Base-by-base conservation (phyloP, 202 grass and related monocot genomes). In the Cymbopogon flexuosus region DNA sequence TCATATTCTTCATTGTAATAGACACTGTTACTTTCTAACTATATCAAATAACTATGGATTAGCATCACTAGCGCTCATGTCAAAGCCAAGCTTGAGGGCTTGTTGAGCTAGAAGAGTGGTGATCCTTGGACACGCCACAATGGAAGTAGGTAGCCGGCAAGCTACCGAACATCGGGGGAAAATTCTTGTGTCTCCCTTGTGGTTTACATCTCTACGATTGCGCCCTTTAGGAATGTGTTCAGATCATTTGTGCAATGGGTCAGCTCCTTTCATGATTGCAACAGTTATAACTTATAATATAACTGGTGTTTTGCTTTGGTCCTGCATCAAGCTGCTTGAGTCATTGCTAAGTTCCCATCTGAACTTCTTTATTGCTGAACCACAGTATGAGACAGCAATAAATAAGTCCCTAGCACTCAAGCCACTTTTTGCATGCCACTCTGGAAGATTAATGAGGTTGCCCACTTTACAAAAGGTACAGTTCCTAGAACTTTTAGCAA, bases 361-460 rank as follows among this genome's bases (percentile, higher is more conserved):
- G 77, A 72, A 36, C 46, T 68, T 82, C 60, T 85, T 86, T 79
- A 61, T 83, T 83, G 68, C 68, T 4, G 40, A 76, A 83, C 58
- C 47, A 56, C 30, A 83, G 27, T 45, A 70, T 64, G 27, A 65
- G 62, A 63, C 14, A 83, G 54, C 42, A 83, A 64, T 86, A 75
- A 83, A 86, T 75, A 73, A 62, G 67, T 62, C 42, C 57, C 12
- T 27, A 47, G 79, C 41, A 69, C 7, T 64, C 14, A 45, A 83
- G 30, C 74, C 79, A 79, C 84, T 65, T 86, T 86, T 68, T 79
- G 35, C 37, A 36, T 76, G 75, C 74, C 84, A 90, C 84, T 70
- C 75, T 86, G 87, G 87, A 86, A 89, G 79, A 86, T 82, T 82
- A 82, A 82, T 89, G 68, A 56, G 68, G 73, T 45, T 69, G 79